Base-by-base conservation (phyloP, 495 filamentous ascomycete species). In the Echria macrotheca region DNA sequence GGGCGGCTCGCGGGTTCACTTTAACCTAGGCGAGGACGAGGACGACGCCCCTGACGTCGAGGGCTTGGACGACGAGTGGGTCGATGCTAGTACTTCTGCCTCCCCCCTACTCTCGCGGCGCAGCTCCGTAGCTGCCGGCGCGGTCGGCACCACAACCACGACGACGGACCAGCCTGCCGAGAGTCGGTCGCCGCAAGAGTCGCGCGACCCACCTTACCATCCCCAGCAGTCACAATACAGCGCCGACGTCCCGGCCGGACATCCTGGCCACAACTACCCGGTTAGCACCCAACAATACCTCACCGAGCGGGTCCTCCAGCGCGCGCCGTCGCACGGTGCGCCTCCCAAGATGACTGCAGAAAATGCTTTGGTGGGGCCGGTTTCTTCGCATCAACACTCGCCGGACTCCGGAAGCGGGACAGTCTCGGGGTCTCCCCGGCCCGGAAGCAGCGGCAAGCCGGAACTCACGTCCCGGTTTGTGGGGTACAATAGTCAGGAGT, bases 291-390 rank as follows among this genome's bases (percentile, higher is more conserved):
- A 66, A 23, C 64, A 75, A 44, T 69, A 72, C 32, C 72, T 83
- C 47, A 84, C 80, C 12, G 73, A 78, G 2, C 67, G 79, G 39
- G 64, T 85, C 15, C 69, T 85, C 4, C 75, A 81, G 57, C 71
- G 80, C 42, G 71, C 67, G 24, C 70, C 75, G 5, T 78, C 76
- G 8, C 69, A 78, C 32, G 72, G 77, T 50, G 74, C 75, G 17
- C 73, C 77, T 11, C 81, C 81, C 35, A 74, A 77, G 56, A 81
- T 81, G 76, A 79, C 78, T 23, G 54, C 71, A 44, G 69, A 81
- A 51, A 77, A 71, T 11, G 79, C 72, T 4, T 74, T 71, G 1
- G 78, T 70, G 19, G 48, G 50, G 8, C 69, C 68, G 22, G 63
- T 55, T 12, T 54, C 60, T 12, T 61, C 76, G 5, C 70, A 64